Evolutionary conservation across 352 stramenopile genomes (phyloP).

Genomic region (Globisporangium yorkense): DNA sequence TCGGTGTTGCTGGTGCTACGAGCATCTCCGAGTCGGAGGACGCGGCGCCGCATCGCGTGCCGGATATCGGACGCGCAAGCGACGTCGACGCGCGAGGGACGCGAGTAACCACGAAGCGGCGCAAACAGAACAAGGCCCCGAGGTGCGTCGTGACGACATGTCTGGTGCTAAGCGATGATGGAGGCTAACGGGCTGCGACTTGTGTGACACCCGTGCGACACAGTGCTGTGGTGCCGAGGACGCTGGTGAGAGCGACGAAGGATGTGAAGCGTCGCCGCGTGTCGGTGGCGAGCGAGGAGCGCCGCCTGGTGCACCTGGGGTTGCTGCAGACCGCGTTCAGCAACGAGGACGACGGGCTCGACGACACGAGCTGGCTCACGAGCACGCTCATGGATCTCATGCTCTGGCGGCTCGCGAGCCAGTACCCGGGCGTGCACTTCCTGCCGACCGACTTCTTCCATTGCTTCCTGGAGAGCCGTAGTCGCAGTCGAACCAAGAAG

Average conservation of each 20-base stretch:
- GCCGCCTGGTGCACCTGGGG: constrained; percentile 11
- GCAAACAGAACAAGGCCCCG: constrained; percentile 1
- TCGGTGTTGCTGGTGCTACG: no score
- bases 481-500: constrained; percentile 7
- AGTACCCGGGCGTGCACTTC: constrained; percentile 71
- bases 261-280: constrained; percentile 6
- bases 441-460: constrained; percentile 84
- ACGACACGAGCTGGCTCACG: constrained; percentile 81
- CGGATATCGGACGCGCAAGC: no score
- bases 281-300: constrained; percentile 9
- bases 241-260: constrained; percentile 1
- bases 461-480: constrained; percentile 37
- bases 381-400: constrained; percentile 82
- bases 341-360: constrained; percentile 49
- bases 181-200: no score
- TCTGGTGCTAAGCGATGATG: no score
- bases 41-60: no score
- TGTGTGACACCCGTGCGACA: background rate
- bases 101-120: background rate
- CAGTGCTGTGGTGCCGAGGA: constrained; percentile 7
- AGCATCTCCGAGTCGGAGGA: no score
- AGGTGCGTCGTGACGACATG: background rate
- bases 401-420: constrained; percentile 69
- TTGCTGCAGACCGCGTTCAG: constrained; percentile 52
- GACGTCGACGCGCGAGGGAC: no score